A percentile compares a stretch with the other conserved stretches of the same genome.
These are phyloP conservation scores for Silene uniflora DNA, from an alignment of 148 eudicot species.

Conservation along the genomic window DNA sequence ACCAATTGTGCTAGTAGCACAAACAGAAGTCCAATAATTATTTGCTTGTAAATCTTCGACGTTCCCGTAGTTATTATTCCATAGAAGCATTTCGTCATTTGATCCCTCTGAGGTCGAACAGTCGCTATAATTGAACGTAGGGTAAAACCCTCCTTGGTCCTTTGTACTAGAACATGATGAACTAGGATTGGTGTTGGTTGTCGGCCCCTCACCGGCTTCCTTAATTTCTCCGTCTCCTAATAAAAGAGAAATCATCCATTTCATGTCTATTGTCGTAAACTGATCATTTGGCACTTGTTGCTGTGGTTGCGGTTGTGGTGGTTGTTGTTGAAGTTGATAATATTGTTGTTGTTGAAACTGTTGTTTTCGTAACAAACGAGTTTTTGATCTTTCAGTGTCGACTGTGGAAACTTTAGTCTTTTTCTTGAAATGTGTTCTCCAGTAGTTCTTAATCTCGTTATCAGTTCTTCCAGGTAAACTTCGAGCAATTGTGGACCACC, in stretches of 20 bases:
- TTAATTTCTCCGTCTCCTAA: conserved; percentile 32
- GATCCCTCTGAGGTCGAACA: conserved; percentile 29
- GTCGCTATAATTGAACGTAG: conserved; percentile 28
- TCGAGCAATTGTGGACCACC: conserved; percentile 85
- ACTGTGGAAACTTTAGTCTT: conserved; percentile 30
- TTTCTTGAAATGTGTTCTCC: conserved; percentile 87
- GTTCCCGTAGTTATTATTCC: conserved; percentile 61
- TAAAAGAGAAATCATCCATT: conserved; percentile 38
- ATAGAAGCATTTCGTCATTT: conserved; percentile 30
- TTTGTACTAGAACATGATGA: conserved; percentile 20
- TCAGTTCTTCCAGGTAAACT: conserved; percentile 80
- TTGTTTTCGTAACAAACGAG: conserved; percentile 40
- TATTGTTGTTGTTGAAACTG: conserved; percentile 38
- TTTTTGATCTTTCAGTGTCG: conserved; percentile 34
- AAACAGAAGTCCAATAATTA: conserved; percentile 20
- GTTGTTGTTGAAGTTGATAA: conserved; percentile 21
- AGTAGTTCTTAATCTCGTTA: conserved; percentile 76
- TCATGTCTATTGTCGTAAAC: conserved; percentile 40
- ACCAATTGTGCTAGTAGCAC: conserved; percentile 7
- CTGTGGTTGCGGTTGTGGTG: conserved; percentile 22
- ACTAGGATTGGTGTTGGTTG: conserved; percentile 20
- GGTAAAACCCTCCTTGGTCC: conserved; percentile 32
- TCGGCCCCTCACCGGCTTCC: conserved; percentile 12
- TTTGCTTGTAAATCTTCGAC: conserved; percentile 48
- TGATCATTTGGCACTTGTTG: conserved; percentile 21